Percentiles rank a stretch among this genome's conserved stretches.
Evolutionary conservation across 1,284 basidiomycete species (phyloP).

Genomic region (Ustilago sp.): DNA sequence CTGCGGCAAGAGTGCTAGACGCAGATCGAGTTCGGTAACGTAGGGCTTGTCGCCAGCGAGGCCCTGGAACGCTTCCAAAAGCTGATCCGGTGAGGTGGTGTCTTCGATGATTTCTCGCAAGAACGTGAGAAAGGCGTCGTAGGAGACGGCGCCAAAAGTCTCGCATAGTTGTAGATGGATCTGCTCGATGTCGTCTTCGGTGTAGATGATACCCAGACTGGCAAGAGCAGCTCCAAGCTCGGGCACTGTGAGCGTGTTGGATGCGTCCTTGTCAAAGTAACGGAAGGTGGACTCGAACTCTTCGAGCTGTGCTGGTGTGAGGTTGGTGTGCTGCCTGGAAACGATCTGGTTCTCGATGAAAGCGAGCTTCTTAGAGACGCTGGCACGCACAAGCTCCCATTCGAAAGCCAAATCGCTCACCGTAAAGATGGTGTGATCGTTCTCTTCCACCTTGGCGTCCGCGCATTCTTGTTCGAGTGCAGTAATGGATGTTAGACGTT

Average conservation of each 20-base stretch:
- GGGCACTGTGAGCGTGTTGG: constrained; percentile 84
- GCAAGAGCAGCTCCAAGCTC: constrained; percentile 94
- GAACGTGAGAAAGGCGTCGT: constrained; percentile 94
- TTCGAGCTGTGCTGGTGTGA: constrained; percentile 94
- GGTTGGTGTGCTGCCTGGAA: constrained; percentile 87
- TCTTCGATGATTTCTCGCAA: constrained; percentile 91
- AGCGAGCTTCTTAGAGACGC: constrained; percentile 86
- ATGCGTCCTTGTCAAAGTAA: constrained; percentile 93
- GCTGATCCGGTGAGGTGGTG: constrained; percentile 89
- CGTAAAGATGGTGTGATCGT: constrained; percentile 93
- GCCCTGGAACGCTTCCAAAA: constrained; percentile 91
- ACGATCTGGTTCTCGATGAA: constrained; percentile 99
- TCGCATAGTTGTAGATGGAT: constrained; percentile 86
- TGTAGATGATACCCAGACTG: constrained; percentile 92
- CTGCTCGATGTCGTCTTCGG: constrained; percentile 84
- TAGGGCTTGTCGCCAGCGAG: constrained; percentile 93
- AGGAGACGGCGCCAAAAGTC: constrained; percentile 88
- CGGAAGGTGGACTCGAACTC: constrained; percentile 98
- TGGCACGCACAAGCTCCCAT: constrained; percentile 83
- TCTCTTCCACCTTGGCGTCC: constrained; percentile 95
- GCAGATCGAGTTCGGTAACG: constrained; percentile 92
- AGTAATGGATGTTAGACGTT: constrained; percentile 35
- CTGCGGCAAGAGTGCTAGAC: constrained; percentile 83
- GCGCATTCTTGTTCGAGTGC: constrained; percentile 75
- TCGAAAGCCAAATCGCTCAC: constrained; percentile 91